phyloP scores from a whole-genome alignment of 805 yeast species.

The Torulaspora franciscae region DNA sequence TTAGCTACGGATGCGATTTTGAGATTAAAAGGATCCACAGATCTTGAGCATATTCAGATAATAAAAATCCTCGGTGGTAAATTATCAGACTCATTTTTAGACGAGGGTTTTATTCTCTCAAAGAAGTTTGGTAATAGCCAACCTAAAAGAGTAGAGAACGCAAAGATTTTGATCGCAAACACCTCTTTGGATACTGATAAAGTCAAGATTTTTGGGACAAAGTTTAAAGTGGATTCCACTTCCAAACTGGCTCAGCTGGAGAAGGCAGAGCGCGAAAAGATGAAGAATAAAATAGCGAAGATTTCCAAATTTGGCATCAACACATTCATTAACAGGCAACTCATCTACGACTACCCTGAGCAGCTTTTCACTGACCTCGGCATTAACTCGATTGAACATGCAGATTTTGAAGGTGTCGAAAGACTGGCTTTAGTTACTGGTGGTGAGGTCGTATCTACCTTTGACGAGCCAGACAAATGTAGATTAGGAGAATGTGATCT shows the following conservation, averaged over 20 bases:
- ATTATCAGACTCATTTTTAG: slow-evolving; percentile 84
- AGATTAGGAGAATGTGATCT: slow-evolving; percentile 81
- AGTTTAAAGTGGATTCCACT: slow-evolving; percentile 93
- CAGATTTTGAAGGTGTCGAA: slow-evolving; percentile 97
- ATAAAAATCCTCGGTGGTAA: slow-evolving; percentile 93
- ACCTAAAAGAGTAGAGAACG: slow-evolving; percentile 78
- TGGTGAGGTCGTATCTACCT: slow-evolving; percentile 96
- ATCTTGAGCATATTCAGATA: slow-evolving; percentile 87
- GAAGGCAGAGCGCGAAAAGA: slow-evolving; percentile 88
- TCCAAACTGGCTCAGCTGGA: slow-evolving; percentile 90
- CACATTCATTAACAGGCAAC: slow-evolving; percentile 91
- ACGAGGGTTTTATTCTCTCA: slow-evolving; percentile 90
- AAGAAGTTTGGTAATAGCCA: slow-evolving; percentile 93
- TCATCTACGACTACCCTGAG: slow-evolving; percentile 97
- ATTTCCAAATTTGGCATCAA: slow-evolving; percentile 83
- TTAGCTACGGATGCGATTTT: slow-evolving; percentile 93
- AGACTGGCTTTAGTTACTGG: slow-evolving; percentile 95
- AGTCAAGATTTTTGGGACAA: slow-evolving; percentile 96
- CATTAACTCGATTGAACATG: slow-evolving; percentile 93
- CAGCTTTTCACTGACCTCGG: slow-evolving; percentile 83
- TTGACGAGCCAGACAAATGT: slow-evolving; percentile 84
- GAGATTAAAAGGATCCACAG: slow-evolving; percentile 79
- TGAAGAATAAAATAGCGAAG: slow-evolving; percentile 84
- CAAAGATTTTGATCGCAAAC: slow-evolving; percentile 86
- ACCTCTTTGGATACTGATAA: slow-evolving; percentile 97